phyloP scores from a whole-genome alignment of 208 protist genomes.

The Trypanosoma brucei region DNA sequence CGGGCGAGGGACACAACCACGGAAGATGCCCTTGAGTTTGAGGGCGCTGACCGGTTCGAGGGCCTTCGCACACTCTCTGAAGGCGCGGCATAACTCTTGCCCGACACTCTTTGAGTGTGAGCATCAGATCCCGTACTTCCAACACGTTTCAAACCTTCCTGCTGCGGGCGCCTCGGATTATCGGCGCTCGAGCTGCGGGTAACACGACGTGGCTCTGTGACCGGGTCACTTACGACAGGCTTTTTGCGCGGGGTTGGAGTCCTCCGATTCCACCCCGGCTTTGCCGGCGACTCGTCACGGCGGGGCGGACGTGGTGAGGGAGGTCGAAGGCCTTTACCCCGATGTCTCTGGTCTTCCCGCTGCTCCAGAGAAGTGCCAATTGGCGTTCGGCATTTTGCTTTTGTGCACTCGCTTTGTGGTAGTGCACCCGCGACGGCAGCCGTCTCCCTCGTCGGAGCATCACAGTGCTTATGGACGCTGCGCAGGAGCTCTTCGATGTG shows the following conservation, averaged over 20 bases:
- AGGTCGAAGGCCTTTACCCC: constrained; percentile 14
- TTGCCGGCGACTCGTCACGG: constrained; percentile 10
- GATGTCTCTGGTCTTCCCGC: neutral
- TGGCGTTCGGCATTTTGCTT: too few species aligned
- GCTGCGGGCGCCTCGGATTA: constrained; percentile 8
- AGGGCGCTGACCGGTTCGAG: neutral
- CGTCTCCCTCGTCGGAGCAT: neutral
- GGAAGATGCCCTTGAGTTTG: constrained; percentile 2
- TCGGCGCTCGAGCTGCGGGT: constrained; percentile 4
- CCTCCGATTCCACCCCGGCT: constrained; percentile 67
- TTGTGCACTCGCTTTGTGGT: too few species aligned
- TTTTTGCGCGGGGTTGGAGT: constrained; percentile 37
- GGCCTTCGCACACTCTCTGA: neutral
- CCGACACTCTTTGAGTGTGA: neutral
- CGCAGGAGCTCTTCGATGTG: constrained; percentile 12
- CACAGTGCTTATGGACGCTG: neutral
- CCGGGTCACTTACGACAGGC: constrained; percentile 47
- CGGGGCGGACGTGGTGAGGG: constrained; percentile 17
- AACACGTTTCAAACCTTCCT: constrained; percentile 5
- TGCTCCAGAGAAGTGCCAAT: too few species aligned
- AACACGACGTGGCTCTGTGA: constrained; percentile 24
- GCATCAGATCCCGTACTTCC: neutral
- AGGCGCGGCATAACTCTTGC: neutral
- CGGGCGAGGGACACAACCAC: neutral
- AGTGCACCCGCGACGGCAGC: neutral